These are phyloP conservation scores for Chamaenerion angustifolium DNA, from an alignment of 345 rosid species.

Conservation along the genomic window DNA sequence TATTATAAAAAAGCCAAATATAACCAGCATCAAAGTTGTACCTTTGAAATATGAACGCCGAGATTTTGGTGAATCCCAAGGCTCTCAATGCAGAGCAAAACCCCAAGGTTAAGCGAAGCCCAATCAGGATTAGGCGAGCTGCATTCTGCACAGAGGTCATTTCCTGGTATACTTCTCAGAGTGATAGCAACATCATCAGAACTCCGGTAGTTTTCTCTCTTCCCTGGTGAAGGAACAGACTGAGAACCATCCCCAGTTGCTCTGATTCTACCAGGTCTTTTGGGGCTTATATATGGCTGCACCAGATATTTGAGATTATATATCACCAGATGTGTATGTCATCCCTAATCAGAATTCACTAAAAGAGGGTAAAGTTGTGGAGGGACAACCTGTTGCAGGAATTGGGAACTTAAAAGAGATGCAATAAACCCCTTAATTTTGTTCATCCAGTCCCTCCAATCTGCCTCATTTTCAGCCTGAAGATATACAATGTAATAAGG, in stretches of 20 bases:
- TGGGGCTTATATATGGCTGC: slow-evolving; percentile 27
- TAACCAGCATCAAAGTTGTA: slow-evolving; percentile 5
- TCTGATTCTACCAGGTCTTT: slow-evolving; percentile 19
- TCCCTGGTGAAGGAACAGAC: slow-evolving; percentile 18
- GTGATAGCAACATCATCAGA: slow-evolving; percentile 27
- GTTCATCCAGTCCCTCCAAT: slow-evolving; percentile 72
- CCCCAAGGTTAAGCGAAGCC: slow-evolving; percentile 91
- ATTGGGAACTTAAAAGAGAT: slow-evolving; percentile 53
- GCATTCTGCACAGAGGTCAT: slow-evolving; percentile 74
- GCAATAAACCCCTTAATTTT: slow-evolving; percentile 63
- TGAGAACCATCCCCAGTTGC: slow-evolving; percentile 16
- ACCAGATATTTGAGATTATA: slow-evolving; percentile 8
- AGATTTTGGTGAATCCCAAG: slow-evolving; percentile 87
- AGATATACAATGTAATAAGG: neutral
- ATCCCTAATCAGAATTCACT: neutral
- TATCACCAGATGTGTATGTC: slow-evolving; percentile 8
- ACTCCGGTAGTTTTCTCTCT: slow-evolving; percentile 13
- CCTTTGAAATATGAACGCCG: slow-evolving; percentile 93
- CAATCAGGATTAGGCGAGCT: slow-evolving; percentile 65
- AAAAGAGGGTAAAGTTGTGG: neutral
- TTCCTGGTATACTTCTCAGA: slow-evolving; percentile 67
- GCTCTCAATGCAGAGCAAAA: slow-evolving; percentile 71
- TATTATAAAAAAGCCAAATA: no score
- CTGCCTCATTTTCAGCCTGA: slow-evolving; percentile 86
- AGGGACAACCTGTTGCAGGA: slow-evolving; percentile 54